phyloP scores from a whole-genome alignment of 2,329 filamentous ascomycete genomes.

The Zasmidium citrigriseum region DNA sequence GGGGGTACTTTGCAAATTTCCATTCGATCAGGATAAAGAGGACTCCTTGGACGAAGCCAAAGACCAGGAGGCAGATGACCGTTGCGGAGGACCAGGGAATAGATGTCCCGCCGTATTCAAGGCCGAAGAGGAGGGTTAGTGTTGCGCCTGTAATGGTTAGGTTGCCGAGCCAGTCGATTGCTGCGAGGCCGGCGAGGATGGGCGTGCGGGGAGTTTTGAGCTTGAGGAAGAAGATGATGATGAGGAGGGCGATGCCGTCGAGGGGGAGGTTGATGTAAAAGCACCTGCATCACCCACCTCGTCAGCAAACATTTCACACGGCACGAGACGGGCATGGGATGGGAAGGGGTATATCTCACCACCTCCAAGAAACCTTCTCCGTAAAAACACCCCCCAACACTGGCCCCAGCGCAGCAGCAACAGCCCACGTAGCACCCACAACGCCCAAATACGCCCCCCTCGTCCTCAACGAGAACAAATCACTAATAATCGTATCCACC shows the following conservation, averaged over 20 bases:
- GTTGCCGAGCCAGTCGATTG: constrained; percentile 66
- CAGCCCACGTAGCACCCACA: constrained; percentile 66
- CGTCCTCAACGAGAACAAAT: constrained; percentile 59
- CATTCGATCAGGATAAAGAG: constrained; percentile 74
- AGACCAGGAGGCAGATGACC: constrained; percentile 75
- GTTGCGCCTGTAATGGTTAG: constrained; percentile 71
- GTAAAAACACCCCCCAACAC: constrained; percentile 65
- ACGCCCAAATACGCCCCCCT: constrained; percentile 63
- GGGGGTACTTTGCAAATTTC: constrained; percentile 70
- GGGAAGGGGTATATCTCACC: constrained; percentile 50
- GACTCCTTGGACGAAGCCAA: constrained; percentile 59
- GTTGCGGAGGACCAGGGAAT: constrained; percentile 73
- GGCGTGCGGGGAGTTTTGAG: constrained; percentile 66
- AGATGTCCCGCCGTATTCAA: constrained; percentile 76
- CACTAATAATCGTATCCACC: constrained; percentile 62
- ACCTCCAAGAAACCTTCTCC: constrained; percentile 62
- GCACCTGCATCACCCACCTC: constrained; percentile 13
- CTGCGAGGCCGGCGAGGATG: constrained; percentile 60
- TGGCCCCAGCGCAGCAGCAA: constrained; percentile 65
- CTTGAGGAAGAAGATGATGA: constrained; percentile 63
- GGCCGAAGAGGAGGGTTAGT: constrained; percentile 79
- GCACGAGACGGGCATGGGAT: neutral
- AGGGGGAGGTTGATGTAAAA: constrained; percentile 65
- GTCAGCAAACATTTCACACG: too few species aligned
- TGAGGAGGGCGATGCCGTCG: constrained; percentile 56